Evolutionary conservation across 306 rosid species (phyloP), one percentile per base, ranked within the genome.

Genomic region (Lathyrus aphaca): DNA sequence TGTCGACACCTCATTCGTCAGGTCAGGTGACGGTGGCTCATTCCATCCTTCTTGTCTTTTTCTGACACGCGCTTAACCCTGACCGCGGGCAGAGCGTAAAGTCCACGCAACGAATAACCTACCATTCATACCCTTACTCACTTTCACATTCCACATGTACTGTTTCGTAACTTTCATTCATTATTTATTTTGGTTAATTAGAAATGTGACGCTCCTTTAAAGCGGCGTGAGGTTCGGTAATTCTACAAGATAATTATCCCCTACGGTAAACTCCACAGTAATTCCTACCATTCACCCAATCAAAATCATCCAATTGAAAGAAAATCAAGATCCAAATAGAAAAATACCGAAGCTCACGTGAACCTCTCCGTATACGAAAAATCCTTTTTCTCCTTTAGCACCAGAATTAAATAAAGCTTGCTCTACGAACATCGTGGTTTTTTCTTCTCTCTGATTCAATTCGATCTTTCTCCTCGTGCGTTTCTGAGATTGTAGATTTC

Each of bases 321-420:
- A 44, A 46, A 39, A 12, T 8, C 0, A 13, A 9, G 42, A 58
- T 19, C 27, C 1, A n/a, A n/a, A 18, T 12, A 64, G 5, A 15
- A 6, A 0, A 15, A 13, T 14, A 32, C 15, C 7, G 10, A 54
- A 55, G 18, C 49, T 59, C 73, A 77, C 54, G 16, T 78, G 79
- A 14, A 68, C 46, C 63, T 43, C 11, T 58, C 72, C 71, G 75
- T 42, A 37, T 14, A 10, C 0, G n/a, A 83, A 10, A 5, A 40
- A 5, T 17, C 40, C 21, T 25, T 15, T 15, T 35, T 55, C 66
- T 55, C 16, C 57, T 25, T 71, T 64, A 46, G 77, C 74, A 71
- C 57, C 42, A 23, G 58, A 78, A 82, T 71, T 82, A 78, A 84
- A 72, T 66, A 79, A 85, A 79, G 80, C 78, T 66, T 19, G 30